phyloP scores from a whole-genome alignment of 2,329 filamentous ascomycete species.

The Aspergillus sp. region DNA sequence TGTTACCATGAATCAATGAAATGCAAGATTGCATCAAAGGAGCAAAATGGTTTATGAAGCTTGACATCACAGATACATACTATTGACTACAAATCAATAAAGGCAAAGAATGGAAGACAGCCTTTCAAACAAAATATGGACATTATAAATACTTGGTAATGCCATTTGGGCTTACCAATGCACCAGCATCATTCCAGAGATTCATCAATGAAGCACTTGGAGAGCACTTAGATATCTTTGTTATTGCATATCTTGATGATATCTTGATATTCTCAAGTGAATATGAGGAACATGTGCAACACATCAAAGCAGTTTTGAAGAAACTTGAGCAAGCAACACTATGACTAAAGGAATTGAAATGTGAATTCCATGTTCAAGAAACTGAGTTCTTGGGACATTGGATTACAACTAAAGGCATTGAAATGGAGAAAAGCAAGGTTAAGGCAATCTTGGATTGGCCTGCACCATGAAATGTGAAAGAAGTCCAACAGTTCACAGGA shows the following conservation, averaged over 20 bases:
- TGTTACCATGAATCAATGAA: too few species aligned
- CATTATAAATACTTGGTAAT: conserved; percentile 20
- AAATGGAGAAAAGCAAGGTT: too few species aligned
- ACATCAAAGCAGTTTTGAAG: neutral
- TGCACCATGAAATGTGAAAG: too few species aligned
- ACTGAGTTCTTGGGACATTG: neutral
- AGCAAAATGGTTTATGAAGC: too few species aligned
- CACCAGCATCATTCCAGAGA: conserved; percentile 6
- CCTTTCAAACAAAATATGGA: conserved; percentile 6
- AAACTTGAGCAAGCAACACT: neutral
- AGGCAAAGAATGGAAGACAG: too few species aligned
- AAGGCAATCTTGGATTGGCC: too few species aligned
- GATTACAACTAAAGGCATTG: too few species aligned
- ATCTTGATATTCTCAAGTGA: neutral
- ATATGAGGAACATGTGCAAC: neutral
- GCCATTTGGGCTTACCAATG: conserved; percentile 18
- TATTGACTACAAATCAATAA: too few species aligned
- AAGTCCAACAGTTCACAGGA: neutral
- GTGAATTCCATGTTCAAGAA: neutral
- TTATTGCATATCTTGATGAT: neutral
- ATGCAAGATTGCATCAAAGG: too few species aligned
- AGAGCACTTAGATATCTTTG: too few species aligned
- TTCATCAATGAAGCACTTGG: neutral
- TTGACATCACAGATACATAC: too few species aligned
- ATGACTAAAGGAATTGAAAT: neutral